Evolutionary conservation across 2,329 filamentous ascomycete genomes (phyloP).

Genomic region (Trichoderma pleuroti): DNA sequence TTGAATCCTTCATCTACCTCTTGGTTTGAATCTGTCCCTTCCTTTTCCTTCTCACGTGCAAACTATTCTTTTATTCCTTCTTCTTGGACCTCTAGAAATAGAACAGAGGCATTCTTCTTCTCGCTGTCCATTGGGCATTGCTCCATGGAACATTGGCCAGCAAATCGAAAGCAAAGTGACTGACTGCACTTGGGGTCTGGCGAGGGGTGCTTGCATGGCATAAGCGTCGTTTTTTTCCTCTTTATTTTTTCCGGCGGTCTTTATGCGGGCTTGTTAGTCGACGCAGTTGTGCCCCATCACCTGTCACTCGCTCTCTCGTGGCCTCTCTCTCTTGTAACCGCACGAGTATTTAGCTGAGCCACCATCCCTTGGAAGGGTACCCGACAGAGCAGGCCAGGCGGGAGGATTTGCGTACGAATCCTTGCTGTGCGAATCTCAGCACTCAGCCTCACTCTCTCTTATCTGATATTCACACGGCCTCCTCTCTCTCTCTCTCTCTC

Average conservation of each 20-base stretch:
- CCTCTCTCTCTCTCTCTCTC: neutral
- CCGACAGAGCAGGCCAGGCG: neutral
- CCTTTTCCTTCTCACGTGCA: neutral
- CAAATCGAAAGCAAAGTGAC: neutral
- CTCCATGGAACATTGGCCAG: neutral
- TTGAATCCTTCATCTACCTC: neutral
- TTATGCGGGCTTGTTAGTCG: constrained; percentile 8
- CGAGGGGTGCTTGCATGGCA: constrained; percentile 13
- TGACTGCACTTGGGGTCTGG: neutral
- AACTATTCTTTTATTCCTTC: neutral
- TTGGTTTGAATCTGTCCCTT: neutral
- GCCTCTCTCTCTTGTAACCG: neutral
- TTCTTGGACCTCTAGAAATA: neutral
- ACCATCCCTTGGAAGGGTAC: neutral
- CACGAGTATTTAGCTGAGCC: neutral
- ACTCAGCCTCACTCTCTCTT: neutral
- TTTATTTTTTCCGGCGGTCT: neutral
- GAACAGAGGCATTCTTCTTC: neutral
- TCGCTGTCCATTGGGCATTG: neutral
- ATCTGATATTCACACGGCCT: neutral
- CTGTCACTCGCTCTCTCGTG: neutral
- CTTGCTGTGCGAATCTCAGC: neutral
- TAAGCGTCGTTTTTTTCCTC: constrained; percentile 4
- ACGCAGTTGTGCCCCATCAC: constrained; percentile 1
- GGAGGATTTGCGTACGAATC: neutral